These are phyloP conservation scores for Canavalia ensiformis DNA, from an alignment of 306 rosid genomes.

Conservation along the genomic window DNA sequence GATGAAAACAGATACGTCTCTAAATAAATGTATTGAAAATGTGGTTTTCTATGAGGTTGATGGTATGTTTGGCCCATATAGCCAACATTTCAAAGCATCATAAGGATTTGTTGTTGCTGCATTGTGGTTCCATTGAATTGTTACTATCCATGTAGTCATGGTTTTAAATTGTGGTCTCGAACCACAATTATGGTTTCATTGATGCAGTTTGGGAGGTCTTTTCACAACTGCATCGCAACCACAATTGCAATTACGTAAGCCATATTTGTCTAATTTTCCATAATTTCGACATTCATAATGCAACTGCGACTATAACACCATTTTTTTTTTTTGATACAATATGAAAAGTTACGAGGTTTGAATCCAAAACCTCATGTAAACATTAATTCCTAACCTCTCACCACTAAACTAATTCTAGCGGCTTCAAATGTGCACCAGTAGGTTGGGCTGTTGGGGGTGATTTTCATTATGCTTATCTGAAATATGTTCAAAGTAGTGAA, in stretches of 20 bases:
- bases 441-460: background rate
- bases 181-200: background rate
- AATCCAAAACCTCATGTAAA: too few species aligned
- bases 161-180: background rate
- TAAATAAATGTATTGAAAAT: background rate
- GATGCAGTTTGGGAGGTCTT: background rate
- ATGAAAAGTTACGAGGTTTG: too few species aligned
- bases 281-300: background rate
- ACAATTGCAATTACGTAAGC: background rate
- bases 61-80: background rate
- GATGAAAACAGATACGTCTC: background rate
- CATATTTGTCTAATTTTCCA: background rate
- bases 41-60: background rate
- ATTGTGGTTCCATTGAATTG: background rate
- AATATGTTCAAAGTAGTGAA: background rate
- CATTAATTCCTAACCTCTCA: too few species aligned
- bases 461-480: conserved; percentile 9
- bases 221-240: background rate
- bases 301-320: background rate
- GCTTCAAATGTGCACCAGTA: too few species aligned
- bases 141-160: background rate
- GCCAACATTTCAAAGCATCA: background rate
- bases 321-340: too few species aligned
- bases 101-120: background rate
- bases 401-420: too few species aligned